Evolutionary conservation across 2,329 filamentous ascomycete species (phyloP).

Genomic region (Trematosphaeria pertusa): DNA sequence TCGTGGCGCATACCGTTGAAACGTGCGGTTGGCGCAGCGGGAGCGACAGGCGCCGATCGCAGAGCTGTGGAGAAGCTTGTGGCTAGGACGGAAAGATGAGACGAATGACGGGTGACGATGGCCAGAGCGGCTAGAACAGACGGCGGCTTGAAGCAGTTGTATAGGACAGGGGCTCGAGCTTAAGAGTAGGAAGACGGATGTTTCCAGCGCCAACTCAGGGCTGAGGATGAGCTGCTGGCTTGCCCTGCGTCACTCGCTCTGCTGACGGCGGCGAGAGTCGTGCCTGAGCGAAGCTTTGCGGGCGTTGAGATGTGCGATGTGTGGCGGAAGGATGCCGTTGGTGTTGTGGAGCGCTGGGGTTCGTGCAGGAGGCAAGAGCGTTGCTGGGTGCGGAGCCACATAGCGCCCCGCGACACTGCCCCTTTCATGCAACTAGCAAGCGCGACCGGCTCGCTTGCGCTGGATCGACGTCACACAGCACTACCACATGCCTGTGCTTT

Average conservation of each 20-base stretch:
- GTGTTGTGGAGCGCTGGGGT: slow-evolving; percentile 2
- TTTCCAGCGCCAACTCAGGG: too few relatives aligned
- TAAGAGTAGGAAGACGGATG: too few relatives aligned
- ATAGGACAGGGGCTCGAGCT: slow-evolving; percentile 42
- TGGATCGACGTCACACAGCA: slow-evolving; percentile 27
- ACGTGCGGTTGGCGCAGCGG: slow-evolving; percentile 26
- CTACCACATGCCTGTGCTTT: slow-evolving; percentile 8
- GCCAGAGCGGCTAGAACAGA: too few relatives aligned
- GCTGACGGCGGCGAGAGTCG: slow-evolving; percentile 2
- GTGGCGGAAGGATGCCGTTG: slow-evolving; percentile 6
- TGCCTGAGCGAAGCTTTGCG: slow-evolving; percentile 5
- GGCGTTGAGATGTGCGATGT: slow-evolving; percentile 1
- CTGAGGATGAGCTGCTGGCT: too few relatives aligned
- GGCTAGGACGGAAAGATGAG: slow-evolving; percentile 17
- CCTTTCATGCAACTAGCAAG: slow-evolving; percentile 9
- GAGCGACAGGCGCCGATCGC: slow-evolving; percentile 29
- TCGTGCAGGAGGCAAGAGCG: slow-evolving; percentile 6
- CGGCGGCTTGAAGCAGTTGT: too few relatives aligned
- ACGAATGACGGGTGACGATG: slow-evolving; percentile 25
- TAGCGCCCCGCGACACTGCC: slow-evolving; percentile 16
- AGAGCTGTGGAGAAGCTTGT: slow-evolving; percentile 17
- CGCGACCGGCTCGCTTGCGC: slow-evolving; percentile 22
- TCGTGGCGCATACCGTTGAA: slow-evolving; percentile 26
- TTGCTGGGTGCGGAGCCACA: slow-evolving; percentile 7
- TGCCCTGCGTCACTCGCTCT: slow-evolving; percentile 3